These are phyloP conservation scores for Lactarius hengduanensis DNA, from an alignment of 768 basidiomycete genomes.

Conservation along the genomic window DNA sequence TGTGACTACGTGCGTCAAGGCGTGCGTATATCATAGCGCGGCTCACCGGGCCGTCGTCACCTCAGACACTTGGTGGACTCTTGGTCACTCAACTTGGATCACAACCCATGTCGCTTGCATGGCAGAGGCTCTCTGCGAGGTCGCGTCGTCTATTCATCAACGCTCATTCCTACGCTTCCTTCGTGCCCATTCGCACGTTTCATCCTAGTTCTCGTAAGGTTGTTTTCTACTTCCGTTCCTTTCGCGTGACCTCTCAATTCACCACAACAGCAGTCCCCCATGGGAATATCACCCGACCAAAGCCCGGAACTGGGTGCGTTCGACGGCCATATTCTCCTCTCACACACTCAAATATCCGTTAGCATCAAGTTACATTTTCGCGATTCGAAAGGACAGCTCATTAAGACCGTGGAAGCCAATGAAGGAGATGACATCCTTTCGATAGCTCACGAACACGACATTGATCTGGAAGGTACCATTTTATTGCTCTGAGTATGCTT, in stretches of 20 bases:
- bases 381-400: slow-evolving; percentile 77
- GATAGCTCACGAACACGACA: slow-evolving; percentile 91
- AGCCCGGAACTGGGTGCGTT: slow-evolving; percentile 65
- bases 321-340: too few relatives aligned
- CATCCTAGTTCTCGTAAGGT: slow-evolving; percentile 11
- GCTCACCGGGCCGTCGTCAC: slow-evolving; percentile 10
- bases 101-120: slow-evolving; percentile 6
- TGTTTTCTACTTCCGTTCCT: not conserved
- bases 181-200: slow-evolving; percentile 9
- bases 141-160: slow-evolving; percentile 4
- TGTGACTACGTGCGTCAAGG: not conserved
- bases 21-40: not conserved
- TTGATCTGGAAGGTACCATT: slow-evolving; percentile 84
- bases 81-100: not conserved
- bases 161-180: not conserved
- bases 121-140: slow-evolving; percentile 13
- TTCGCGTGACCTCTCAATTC: not conserved
- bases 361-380: slow-evolving; percentile 91
- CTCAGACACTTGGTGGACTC: too few relatives aligned
- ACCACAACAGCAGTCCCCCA: slow-evolving; percentile 38
- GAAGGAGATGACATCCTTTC: slow-evolving; percentile 92
- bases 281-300: slow-evolving; percentile 57
- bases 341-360: slow-evolving; percentile 12
- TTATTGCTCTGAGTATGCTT: not conserved
- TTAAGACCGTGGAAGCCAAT: slow-evolving; percentile 88